Percentiles rank a stretch among this genome's conserved stretches.
These are phyloP conservation scores for Aspergillus ruber DNA, from an alignment of 2,329 filamentous ascomycete species.

Conservation along the genomic window DNA sequence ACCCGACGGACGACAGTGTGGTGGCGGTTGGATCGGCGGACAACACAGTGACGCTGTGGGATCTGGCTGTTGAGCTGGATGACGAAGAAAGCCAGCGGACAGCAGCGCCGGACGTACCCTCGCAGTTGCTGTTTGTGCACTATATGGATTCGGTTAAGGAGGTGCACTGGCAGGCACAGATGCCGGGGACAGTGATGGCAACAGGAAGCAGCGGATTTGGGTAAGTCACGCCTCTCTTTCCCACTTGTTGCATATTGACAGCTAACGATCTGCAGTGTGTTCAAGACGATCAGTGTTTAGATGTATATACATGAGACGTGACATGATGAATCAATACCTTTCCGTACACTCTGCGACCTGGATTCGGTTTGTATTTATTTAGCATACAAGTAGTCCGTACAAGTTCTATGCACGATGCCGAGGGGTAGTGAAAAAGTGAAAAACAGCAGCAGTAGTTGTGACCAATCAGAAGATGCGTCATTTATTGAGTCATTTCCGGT, in stretches of 20 bases:
- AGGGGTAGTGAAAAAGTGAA: no score
- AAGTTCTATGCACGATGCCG: no score
- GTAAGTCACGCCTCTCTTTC: slow-evolving; percentile 33
- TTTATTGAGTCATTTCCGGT: no score
- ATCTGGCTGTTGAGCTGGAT: slow-evolving; percentile 91
- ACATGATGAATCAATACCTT: no score
- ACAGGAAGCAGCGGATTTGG: slow-evolving; percentile 82
- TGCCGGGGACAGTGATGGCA: slow-evolving; percentile 79
- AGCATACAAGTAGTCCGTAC: no score
- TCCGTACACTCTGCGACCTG: no score
- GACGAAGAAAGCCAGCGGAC: slow-evolving; percentile 93
- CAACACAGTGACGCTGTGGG: slow-evolving; percentile 92
- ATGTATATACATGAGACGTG: slow-evolving; percentile 1
- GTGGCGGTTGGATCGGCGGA: slow-evolving; percentile 87
- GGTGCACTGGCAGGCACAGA: slow-evolving; percentile 95
- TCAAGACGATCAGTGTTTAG: slow-evolving; percentile 76
- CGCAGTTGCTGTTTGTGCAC: slow-evolving; percentile 92
- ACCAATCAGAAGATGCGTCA: no score
- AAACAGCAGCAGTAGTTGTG: no score
- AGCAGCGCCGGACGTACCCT: slow-evolving; percentile 81
- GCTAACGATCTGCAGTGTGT: slow-evolving; percentile 49
- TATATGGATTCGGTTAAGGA: slow-evolving; percentile 95
- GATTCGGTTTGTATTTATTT: no score
- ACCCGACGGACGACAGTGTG: slow-evolving; percentile 93
- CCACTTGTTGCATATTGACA: slow-evolving; percentile 9